phyloP scores from a whole-genome alignment of 208 protist species.

The Acanthamoeba rhysodes region DNA sequence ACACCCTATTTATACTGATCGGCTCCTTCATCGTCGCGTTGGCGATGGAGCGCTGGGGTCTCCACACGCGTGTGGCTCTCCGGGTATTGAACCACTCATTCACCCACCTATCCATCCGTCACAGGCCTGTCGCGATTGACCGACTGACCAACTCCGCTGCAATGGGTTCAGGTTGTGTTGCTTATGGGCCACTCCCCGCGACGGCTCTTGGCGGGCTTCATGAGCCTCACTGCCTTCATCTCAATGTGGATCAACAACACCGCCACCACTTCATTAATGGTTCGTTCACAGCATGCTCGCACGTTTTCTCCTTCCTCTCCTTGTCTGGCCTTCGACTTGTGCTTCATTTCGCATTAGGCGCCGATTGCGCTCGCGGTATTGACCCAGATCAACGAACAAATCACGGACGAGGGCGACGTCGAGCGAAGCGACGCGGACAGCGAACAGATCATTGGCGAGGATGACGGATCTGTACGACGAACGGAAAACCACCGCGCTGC shows the following conservation, averaged over 20 bases:
- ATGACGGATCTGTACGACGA: neutral
- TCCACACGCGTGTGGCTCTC: constrained; percentile 54
- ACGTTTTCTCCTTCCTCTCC: neutral
- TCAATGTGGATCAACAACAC: constrained; percentile 76
- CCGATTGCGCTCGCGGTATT: constrained; percentile 52
- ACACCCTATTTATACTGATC: constrained; percentile 54
- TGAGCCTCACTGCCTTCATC: constrained; percentile 56
- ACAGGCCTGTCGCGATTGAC: neutral
- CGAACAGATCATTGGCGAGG: neutral
- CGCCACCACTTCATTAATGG: constrained; percentile 68
- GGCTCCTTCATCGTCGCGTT: constrained; percentile 70
- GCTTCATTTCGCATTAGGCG: neutral
- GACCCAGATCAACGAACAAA: constrained; percentile 46
- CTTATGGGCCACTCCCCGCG: neutral
- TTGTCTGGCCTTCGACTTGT: neutral
- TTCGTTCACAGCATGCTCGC: neutral
- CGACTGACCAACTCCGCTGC: no score
- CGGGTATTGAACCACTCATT: neutral
- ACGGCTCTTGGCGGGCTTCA: constrained; percentile 37
- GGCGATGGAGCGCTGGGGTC: constrained; percentile 62
- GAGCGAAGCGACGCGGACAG: neutral
- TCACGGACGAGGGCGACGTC: neutral
- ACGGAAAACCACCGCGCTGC: neutral
- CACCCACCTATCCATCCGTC: neutral
- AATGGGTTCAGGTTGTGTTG: neutral